phyloP scores from a whole-genome alignment of 2,329 filamentous ascomycete genomes.

The Cytospora mali region DNA sequence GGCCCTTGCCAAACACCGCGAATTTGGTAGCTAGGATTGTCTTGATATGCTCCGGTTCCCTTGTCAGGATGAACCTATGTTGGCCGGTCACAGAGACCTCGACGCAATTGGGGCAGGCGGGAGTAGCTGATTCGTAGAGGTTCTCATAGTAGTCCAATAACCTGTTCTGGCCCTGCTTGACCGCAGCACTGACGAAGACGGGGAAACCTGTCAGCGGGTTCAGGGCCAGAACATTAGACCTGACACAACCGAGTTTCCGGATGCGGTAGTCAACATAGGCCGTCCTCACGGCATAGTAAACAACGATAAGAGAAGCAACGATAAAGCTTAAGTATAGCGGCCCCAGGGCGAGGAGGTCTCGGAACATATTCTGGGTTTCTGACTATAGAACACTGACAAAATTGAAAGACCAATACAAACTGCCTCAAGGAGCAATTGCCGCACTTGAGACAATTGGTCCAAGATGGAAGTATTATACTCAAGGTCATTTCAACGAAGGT shows the following conservation, averaged over 20 bases:
- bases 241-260: constrained; percentile 37
- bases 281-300: constrained; percentile 32
- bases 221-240: constrained; percentile 38
- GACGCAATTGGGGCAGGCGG: constrained; percentile 40
- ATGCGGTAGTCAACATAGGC: constrained; percentile 35
- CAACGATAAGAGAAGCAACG: constrained; percentile 22
- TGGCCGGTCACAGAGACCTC: constrained; percentile 40
- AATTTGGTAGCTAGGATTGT: constrained; percentile 59
- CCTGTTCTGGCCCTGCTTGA: constrained; percentile 37
- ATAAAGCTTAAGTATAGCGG: constrained; percentile 15
- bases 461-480: too few relatives aligned
- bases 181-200: constrained; percentile 36
- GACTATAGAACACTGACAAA: neutral
- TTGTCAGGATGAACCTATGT: constrained; percentile 48
- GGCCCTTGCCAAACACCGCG: constrained; percentile 54
- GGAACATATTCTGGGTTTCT: constrained; percentile 15
- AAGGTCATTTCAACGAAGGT: neutral
- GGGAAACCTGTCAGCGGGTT: constrained; percentile 39
- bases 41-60: constrained; percentile 60
- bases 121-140: constrained; percentile 36
- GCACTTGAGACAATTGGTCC: neutral
- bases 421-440: neutral
- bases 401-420: too few relatives aligned
- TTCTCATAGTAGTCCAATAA: constrained; percentile 38
- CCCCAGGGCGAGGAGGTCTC: constrained; percentile 22